Base-by-base conservation (phyloP, 805 yeast species). In the Pichia exigua region DNA sequence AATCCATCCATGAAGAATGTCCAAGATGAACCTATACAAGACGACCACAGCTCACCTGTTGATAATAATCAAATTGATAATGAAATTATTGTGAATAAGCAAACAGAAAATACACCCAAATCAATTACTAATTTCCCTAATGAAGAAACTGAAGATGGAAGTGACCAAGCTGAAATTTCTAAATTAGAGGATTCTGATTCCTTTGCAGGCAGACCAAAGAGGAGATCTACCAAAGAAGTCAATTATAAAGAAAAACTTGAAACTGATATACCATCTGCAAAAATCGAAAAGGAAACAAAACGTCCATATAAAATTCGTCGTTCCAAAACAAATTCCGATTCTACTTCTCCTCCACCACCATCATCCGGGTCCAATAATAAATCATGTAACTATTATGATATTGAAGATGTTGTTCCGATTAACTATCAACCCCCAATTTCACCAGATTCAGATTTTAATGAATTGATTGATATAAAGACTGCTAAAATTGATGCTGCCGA, bases 401-500 rank as follows among this genome's bases (percentile, higher is more conserved):
- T 66, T 9, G 71, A 66, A 48, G 63, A 65, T 2, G 62, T 62
- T 35, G 56, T 75, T 3, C 79, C 79, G 2, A 61, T 65, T 56
- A 79, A 78, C 61, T 78, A 79, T 79, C 82, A 77, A 58, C 79
- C 82, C 1, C 67, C 69, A 2, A 64, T 69, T 4, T 46, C 56
- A 4, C 56, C 63, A 4, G 56, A 60, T 6, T 76, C 73, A 51
- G 65, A 62, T 39, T 79, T 79, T 59, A 76, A 78, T 44, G 65
- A 66, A 49, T 61, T 67, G 40, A 61, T 77, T 40, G 73, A 76
- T 57, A 59, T 77, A 47, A 60, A 64, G 21, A 71, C 65, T 47
- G 77, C 80, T 11, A 69, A 66, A 53, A 68, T 78, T 20, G 66
- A 64, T 13, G 53, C 63, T 15, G 76, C 73, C 54, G 52, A 47